phyloP scores from a whole-genome alignment of 1,284 basidiomycete genomes.

The Hortiboletus rubellus region DNA sequence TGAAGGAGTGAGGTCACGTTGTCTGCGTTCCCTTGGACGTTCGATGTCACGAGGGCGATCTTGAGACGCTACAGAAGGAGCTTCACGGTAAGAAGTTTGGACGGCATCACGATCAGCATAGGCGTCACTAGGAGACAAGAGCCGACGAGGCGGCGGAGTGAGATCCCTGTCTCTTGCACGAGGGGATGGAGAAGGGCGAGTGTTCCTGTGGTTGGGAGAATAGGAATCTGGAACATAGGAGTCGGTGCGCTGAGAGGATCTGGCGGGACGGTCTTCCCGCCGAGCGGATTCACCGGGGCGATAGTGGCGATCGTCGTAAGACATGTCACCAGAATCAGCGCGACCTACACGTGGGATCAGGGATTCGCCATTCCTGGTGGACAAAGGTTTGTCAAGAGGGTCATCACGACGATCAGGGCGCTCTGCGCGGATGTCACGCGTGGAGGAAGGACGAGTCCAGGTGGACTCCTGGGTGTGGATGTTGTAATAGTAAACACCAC shows the following conservation, averaged over 20 bases:
- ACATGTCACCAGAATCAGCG: slow-evolving; percentile 31
- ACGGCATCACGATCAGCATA: slow-evolving; percentile 24
- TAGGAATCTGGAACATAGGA: slow-evolving; percentile 36
- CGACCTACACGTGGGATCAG: slow-evolving; percentile 31
- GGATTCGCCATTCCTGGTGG: slow-evolving; percentile 27
- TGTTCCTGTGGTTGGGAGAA: slow-evolving; percentile 26
- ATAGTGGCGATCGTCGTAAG: slow-evolving; percentile 64
- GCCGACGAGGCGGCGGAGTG: slow-evolving; percentile 21
- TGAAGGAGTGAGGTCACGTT: slow-evolving; percentile 22
- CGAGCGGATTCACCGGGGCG: slow-evolving; percentile 45
- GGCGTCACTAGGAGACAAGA: slow-evolving; percentile 21
- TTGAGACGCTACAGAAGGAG: slow-evolving; percentile 24
- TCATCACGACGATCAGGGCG: slow-evolving; percentile 29
- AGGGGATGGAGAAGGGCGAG: slow-evolving; percentile 22
- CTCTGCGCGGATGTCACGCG: slow-evolving; percentile 28
- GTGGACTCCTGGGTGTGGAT: slow-evolving; percentile 55
- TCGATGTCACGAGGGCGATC: slow-evolving; percentile 24
- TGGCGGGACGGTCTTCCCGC: slow-evolving; percentile 29
- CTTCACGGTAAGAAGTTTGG: slow-evolving; percentile 33
- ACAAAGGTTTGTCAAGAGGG: slow-evolving; percentile 25
- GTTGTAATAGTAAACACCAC: slow-evolving; percentile 61
- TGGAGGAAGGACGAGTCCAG: slow-evolving; percentile 51
- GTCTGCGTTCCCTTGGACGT: slow-evolving; percentile 26
- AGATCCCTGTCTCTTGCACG: slow-evolving; percentile 28
- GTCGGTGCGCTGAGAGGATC: slow-evolving; percentile 30